Evolutionary conservation across 768 basidiomycete genomes (phyloP), one percentile per base, ranked within the genome.

Genomic region (Trichaptum fuscoviolaceum): DNA sequence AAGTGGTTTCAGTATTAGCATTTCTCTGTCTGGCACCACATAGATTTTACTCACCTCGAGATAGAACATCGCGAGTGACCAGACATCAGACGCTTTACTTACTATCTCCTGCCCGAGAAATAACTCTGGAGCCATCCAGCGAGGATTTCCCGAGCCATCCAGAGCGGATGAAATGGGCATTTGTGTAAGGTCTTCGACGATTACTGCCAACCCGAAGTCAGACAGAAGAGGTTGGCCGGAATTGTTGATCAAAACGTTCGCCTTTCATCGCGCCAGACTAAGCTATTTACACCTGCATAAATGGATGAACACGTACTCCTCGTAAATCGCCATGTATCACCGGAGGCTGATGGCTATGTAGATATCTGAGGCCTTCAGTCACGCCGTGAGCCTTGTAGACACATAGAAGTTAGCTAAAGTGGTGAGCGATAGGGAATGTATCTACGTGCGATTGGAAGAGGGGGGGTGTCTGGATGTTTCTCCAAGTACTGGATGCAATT

Each of bases 161-260:
- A 61, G 23, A 61, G 30, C 59, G 30, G 59, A 61, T 25, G 59
- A 61, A 17, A 61, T 61, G 3, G 59, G 59, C 59, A 61, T 61
- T 18, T 61, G 24, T 34, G 59, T 25, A 5, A 61, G 59, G 30
- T 61, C 59, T 17, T 61, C 59, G 30, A 61, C 25, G 15, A 61
- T 61, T 3, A 61, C 59, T 25, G 59, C 59, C 24, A 61, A 23
- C 10, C 59, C 59, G 23, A 61, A 61, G 59, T 61, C 59, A 61
- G 59, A 25, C 25, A 61, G 18, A 34, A 61, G 59, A 25, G 59
- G 59, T 34, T 61, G 25, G 2, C 59, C 59, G 9, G 24, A 7
- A 23, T 61, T 34, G 25, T 9, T 25, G 15, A 61, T 61, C 24
- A 61, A 23, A 23, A 61, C 30, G 23, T 61, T 61, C 9, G 59